These are phyloP conservation scores for Globisporangium nodosum DNA, from an alignment of 352 stramenopile species.

Conservation along the genomic window DNA sequence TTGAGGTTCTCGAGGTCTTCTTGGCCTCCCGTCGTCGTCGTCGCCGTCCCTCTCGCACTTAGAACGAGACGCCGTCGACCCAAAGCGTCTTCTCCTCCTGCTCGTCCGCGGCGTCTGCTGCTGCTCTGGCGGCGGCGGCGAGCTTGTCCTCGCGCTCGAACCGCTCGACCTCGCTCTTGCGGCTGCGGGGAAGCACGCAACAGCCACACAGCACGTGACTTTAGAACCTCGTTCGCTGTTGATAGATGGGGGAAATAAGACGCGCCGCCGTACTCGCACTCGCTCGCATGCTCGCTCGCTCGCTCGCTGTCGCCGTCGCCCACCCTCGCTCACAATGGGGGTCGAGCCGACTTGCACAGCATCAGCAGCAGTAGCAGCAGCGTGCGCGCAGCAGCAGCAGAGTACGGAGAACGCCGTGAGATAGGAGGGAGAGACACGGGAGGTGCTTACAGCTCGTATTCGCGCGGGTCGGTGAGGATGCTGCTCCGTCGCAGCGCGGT, in stretches of 20 bases:
- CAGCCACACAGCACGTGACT: neutral
- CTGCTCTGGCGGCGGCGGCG: neutral
- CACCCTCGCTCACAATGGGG: neutral
- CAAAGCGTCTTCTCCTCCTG: conserved; percentile 11
- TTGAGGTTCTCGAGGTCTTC: no score
- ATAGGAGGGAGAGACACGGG: neutral
- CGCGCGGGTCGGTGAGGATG: conserved; percentile 36
- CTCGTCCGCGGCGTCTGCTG: neutral
- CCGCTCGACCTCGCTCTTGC: neutral
- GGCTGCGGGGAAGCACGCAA: conserved; percentile 1
- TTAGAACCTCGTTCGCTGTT: neutral
- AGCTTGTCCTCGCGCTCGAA: conserved; percentile 1
- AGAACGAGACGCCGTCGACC: conserved; percentile 13
- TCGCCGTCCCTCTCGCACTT: neutral
- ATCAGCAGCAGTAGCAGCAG: neutral
- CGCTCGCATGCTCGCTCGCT: neutral
- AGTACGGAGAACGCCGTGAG: neutral
- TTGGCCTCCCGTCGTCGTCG: neutral
- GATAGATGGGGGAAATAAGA: neutral
- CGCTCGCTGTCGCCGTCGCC: neutral
- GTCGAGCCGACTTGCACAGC: neutral
- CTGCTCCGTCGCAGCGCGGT: conserved; percentile 35
- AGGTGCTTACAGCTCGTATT: conserved; percentile 53
- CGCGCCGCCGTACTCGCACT: neutral
- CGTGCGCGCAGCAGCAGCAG: neutral